Evolutionary conservation across 139 green algal species (phyloP), one percentile per base, ranked within the genome.

Genomic region (Picochlorum sp.): DNA sequence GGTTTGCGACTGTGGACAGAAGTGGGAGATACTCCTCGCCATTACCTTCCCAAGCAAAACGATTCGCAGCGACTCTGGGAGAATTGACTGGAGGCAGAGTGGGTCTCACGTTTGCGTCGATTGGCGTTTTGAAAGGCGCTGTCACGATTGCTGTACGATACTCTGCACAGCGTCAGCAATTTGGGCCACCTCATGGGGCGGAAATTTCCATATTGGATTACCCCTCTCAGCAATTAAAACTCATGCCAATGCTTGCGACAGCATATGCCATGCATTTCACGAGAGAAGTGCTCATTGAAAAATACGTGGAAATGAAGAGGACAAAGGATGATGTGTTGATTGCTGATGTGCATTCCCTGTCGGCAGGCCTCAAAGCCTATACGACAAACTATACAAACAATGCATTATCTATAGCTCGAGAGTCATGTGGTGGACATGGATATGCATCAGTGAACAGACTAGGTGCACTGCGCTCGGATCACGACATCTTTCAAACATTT

Each of bases 401-500:
- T 0, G 82, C 85, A 23, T 73, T 94, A 32, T 72, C 51, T 56
- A 58, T 80, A 6, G 91, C 85, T 75, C 77, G 87, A 6, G 85
- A 91, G 70, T 68, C 68, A 20, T 91, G 84, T 61, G 87, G 87
- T 26, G 87, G 87, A 20, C 87, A 94, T 67, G 87, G 61, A 23
- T 66, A 66, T 21, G 61, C 23, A 30, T 56, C 65, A 52, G 75
- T 87, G 9, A 94, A 94, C 76, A 79, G 87, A 11, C 77, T 94
- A 57, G 87, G 87, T 15, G 75, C 75, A n/a, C 72, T 85, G 74
- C 77, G 87, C 30, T 81, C 62, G 20, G 87, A 94, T 66, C 87
- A 94, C 56, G 85, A 91, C 83, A 92, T 90, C 74, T 89, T 89
- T 73, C 81, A 87, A 68, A 91, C 83, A 11, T 86, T 86, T 71